A percentile compares a stretch with the other conserved stretches of the same genome.
Evolutionary conservation across 1,284 basidiomycete genomes (phyloP).

Genomic region (Naganishia sp.): DNA sequence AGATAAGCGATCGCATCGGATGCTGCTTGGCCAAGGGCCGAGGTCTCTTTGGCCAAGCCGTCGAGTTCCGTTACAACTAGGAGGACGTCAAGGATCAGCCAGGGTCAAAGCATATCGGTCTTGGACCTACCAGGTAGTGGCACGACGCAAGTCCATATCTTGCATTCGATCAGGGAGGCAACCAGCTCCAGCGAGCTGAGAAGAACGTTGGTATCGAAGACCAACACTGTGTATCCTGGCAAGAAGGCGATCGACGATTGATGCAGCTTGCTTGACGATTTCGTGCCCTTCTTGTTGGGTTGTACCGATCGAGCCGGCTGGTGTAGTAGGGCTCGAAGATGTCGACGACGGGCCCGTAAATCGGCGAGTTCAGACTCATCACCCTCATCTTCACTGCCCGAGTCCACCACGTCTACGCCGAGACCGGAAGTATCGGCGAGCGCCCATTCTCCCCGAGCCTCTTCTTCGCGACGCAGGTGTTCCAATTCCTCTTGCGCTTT

Average conservation of each 20-base stretch:
- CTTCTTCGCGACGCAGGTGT: constrained; percentile 33
- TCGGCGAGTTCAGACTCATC: constrained; percentile 70
- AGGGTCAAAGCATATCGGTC: background rate
- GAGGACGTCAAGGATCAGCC: background rate
- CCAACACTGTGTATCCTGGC: constrained; percentile 84
- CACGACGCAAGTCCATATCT: constrained; percentile 83
- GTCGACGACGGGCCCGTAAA: constrained; percentile 70
- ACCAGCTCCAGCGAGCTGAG: constrained; percentile 76
- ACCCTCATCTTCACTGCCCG: constrained; percentile 61
- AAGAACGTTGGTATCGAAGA: constrained; percentile 92
- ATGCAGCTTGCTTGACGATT: constrained; percentile 39
- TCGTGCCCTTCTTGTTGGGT: background rate
- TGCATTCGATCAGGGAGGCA: constrained; percentile 72
- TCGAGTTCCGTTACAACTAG: constrained; percentile 92
- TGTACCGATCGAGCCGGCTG: constrained; percentile 40
- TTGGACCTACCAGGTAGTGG: constrained; percentile 66
- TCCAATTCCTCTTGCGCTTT: constrained; percentile 37
- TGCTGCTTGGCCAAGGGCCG: constrained; percentile 67
- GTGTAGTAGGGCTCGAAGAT: constrained; percentile 63
- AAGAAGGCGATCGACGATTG: constrained; percentile 57
- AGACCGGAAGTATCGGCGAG: constrained; percentile 57
- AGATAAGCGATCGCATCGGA: constrained; percentile 72
- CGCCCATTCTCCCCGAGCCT: constrained; percentile 54
- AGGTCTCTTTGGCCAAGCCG: constrained; percentile 71
- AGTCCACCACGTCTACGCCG: constrained; percentile 65